A percentile compares a stretch with the other conserved stretches of the same genome.
Evolutionary conservation across 805 yeast genomes (phyloP).

Genomic region (Monosporozyma aquatica): DNA sequence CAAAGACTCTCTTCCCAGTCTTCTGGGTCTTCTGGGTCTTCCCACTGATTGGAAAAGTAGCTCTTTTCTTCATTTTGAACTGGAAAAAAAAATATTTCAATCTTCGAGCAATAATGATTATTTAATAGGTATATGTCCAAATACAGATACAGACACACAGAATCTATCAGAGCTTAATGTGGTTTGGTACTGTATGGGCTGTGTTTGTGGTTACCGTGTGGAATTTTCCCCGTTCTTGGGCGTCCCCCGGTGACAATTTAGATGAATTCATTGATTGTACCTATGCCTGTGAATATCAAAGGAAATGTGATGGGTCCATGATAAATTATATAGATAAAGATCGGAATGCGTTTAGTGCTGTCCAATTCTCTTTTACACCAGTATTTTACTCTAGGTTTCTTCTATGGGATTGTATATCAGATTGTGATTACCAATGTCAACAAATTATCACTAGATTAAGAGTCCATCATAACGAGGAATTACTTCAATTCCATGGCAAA

Average conservation of each 20-base stretch:
- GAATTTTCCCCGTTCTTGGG: constrained; percentile 13
- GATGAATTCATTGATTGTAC: constrained; percentile 49
- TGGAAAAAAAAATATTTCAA: too few species aligned
- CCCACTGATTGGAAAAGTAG: too few species aligned
- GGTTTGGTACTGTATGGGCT: too few species aligned
- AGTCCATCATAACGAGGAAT: constrained; percentile 37
- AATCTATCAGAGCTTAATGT: too few species aligned
- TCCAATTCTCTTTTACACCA: constrained; percentile 24
- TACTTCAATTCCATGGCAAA: constrained; percentile 89
- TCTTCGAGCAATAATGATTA: too few species aligned
- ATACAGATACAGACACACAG: too few species aligned
- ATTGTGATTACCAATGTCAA: constrained; percentile 94
- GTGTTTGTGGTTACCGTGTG: neutral
- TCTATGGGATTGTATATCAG: constrained; percentile 65
- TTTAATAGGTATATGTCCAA: too few species aligned
- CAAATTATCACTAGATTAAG: constrained; percentile 57
- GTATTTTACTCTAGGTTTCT: constrained; percentile 35
- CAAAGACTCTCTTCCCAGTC: too few species aligned
- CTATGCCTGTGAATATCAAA: constrained; percentile 37
- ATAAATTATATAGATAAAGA: constrained; percentile 17
- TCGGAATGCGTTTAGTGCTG: constrained; percentile 20
- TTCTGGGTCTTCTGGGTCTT: too few species aligned
- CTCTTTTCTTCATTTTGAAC: too few species aligned
- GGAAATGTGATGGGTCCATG: constrained; percentile 17
- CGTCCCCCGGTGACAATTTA: constrained; percentile 56